Base-by-base conservation (phyloP, 176 grass and related monocot genomes). In the Oryza officinalis region DNA sequence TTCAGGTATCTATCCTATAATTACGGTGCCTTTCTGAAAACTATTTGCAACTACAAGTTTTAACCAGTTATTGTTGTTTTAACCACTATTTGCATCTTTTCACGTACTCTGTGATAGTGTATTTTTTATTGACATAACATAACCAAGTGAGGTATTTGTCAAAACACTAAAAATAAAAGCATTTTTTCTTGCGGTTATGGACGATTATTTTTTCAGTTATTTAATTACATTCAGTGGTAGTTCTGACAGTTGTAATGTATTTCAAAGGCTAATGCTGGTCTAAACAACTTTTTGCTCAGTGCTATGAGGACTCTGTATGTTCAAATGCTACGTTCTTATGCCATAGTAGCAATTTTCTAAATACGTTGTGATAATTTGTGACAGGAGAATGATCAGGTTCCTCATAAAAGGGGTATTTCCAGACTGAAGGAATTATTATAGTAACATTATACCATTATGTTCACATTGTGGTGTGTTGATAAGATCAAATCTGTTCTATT, bases 1-100 rank as follows among this genome's bases (percentile, higher is more conserved):
- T 77, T 94, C 89, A 88, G 93, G 90, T 94, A 90, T 79, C 38
- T 83, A 49, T 74, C 23, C 18, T 81, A 18, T 23, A 67, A 67
- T 74, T 66, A 65, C 43, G 17, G 4, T 4, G 41, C 41, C 44
- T 59, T 26, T 86, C 13, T 45, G 26, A 43, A 43, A 35, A 13
- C 11, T 14, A 20, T 63, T 44, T 49, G 20, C 20, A 74, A 47
- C 2, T 33, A 4, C 17, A 32, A 14, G 12, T 49, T 2, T 12
- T 5, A n/a, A n/a, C n/a, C 12, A 30, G 8, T 43, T 52, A 23
- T 64, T 66, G 41, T 26, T 57, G 31, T 26, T 31, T 17, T 0
- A 10, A 35, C 5, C 33, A 35, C 32, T 22, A 30, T 30, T 37
- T 33, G 32, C 52, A 33, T 31, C 6, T 78, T 72, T 27, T 8